Conservation (phyloP, 495 filamentous ascomycete species). For the Tuber brumale region DNA sequence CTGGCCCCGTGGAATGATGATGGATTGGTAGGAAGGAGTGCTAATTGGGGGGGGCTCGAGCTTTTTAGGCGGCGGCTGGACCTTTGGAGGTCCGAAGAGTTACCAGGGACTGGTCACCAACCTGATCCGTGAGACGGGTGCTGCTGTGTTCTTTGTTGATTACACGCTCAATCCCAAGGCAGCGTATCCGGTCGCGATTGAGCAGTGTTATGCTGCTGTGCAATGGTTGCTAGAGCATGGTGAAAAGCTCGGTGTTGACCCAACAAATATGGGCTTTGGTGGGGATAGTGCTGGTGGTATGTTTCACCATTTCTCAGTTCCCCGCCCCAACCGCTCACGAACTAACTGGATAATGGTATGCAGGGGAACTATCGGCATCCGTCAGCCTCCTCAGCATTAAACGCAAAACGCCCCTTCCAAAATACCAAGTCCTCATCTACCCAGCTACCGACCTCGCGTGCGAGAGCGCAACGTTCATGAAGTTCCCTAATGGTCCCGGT, state of each 20-base stretch:
- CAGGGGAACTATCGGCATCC: constrained; percentile 18
- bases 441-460: constrained; percentile 36
- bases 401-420: constrained; percentile 21
- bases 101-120: constrained; percentile 28
- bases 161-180: constrained; percentile 41
- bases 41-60: background rate
- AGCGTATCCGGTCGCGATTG: constrained; percentile 39
- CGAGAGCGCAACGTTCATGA: constrained; percentile 20
- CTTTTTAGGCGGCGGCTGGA: constrained; percentile 28
- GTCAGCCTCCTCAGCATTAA: constrained; percentile 21
- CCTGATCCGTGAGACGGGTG: constrained; percentile 30
- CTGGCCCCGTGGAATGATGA: background rate
- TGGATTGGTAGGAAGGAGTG: background rate
- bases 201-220: constrained; percentile 37
- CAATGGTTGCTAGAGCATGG: constrained; percentile 38
- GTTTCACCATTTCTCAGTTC: background rate
- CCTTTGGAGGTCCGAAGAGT: constrained; percentile 14
- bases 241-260: constrained; percentile 17
- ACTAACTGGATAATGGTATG: background rate
- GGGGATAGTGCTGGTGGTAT: constrained; percentile 42
- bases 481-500: constrained; percentile 26
- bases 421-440: constrained; percentile 36
- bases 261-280: constrained; percentile 23
- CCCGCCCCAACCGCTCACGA: background rate
- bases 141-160: constrained; percentile 40